Conservation (phyloP, 1,139 yeast genomes). For the Candida pseudoviswanathii region DNA sequence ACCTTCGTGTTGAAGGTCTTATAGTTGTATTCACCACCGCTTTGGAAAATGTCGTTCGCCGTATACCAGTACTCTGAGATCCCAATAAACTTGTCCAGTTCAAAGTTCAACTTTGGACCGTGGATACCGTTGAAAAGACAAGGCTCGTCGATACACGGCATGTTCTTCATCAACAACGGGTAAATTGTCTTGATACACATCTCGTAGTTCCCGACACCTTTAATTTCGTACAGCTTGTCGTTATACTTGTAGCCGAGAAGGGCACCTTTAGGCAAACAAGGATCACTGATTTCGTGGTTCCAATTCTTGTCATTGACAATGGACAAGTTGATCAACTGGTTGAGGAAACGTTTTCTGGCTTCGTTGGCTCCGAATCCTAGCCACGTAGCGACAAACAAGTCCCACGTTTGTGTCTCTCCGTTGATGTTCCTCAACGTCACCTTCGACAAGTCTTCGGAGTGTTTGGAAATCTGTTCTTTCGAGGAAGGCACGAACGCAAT, state of each 20-base stretch:
- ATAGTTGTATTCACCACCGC: conserved; percentile 77
- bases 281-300: conserved; percentile 51
- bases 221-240: conserved; percentile 48
- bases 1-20: conserved; percentile 61
- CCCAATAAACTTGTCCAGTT: conserved; percentile 73
- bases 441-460: conserved; percentile 62
- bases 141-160: conserved; percentile 75
- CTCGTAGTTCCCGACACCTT: conserved; percentile 71
- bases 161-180: conserved; percentile 66
- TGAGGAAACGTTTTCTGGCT: conserved; percentile 66
- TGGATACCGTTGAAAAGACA: conserved; percentile 82
- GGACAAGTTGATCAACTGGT: conserved; percentile 43
- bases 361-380: conserved; percentile 84
- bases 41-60: conserved; percentile 75
- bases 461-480: conserved; percentile 51
- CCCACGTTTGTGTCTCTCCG: conserved; percentile 67
- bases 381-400: conserved; percentile 81
- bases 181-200: conserved; percentile 67
- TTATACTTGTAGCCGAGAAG: conserved; percentile 41
- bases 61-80: conserved; percentile 87
- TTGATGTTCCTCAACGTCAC: conserved; percentile 58
- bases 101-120: conserved; percentile 71
- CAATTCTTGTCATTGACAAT: conserved; percentile 23
- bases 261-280: conserved; percentile 71
- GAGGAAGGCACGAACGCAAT: conserved; percentile 74